Base-by-base conservation (phyloP, 352 stramenopile species). In the Phytopythium vexans region DNA sequence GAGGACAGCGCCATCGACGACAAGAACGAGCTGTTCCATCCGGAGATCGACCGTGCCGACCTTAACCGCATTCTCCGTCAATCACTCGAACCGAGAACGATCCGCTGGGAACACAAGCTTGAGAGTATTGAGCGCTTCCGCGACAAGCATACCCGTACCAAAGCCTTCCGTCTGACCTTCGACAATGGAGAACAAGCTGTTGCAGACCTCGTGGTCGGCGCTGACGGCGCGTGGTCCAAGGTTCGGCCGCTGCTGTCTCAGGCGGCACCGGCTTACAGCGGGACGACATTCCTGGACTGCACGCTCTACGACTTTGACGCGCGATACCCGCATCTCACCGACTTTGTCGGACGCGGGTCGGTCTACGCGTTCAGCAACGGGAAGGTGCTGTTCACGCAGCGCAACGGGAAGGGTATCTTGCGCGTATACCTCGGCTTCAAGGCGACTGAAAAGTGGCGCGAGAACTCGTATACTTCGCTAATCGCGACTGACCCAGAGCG, bases 391-490 rank as follows among this genome's bases (percentile, higher is more conserved):
- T 47, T 61, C 34, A 36, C 39, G 3, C 61, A 68, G 50, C 60
- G 60, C 31, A 68, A 64, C 14, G 50, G 43, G 33, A 48, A 64
- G 39, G 60, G 60, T 4, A 51, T 68, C 3, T 9, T 68, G 34
- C 61, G 51, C 15, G 3, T 64, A 36, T 64, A 64, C 46, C 40
- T 68, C 9, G 61, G 51, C 10, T 58, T 68, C 42, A 47, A 55
- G 9, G 35, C 49, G 6, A 31, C 42, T 27, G 12, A 44, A 27
- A 21, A 44, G 14, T 15, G 16, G 8, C 40, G n/a, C 8, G 14
- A 32, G 40, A 27, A 2, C 6, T 15, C 40, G 10, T 14, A 44
- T 14, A 31, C 27, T 44, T 14, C 40, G 2, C 6, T 3, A 14
- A 12, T 14, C 12, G 6, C 40, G 4, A 12, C n/a, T 7, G 40